Base-by-base conservation (phyloP, 1,284 basidiomycete genomes). In the Apiotrichum gracile region DNA sequence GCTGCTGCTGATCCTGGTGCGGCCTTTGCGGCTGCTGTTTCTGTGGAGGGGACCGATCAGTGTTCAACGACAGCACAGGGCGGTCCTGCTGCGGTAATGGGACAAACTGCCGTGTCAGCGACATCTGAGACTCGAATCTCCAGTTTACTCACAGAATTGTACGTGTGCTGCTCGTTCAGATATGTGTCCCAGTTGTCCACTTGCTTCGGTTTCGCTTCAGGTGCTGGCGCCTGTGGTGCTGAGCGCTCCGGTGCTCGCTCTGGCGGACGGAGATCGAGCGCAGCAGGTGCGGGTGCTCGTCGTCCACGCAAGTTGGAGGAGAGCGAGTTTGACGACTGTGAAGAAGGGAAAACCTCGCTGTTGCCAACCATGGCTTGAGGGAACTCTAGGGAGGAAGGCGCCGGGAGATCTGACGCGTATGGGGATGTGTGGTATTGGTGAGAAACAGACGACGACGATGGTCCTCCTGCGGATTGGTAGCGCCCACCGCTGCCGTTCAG, bases 221-320 rank as follows among this genome's bases (percentile, higher is more conserved):
- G 43, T 29, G 4, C 29, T 27, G 10, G 29, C 29, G 9, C 12
- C 31, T 10, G 10, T 14, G 10, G 31, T 14, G 31, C 10, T 10
- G 31, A 14, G 31, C 19, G n/a, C n/a, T 24, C 29, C 8, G 22
- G 29, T 6, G 43, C n/a, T 22, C 43, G 43, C 27, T 45, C 43
- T 8, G 43, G 44, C 3, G 68, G 64, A 42, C 67, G 65, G 10
- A 70, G 60, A 48, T 68, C 63, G 24, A 70, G 51, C 9, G 67
- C 67, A n/a, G 67, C 65, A 6, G 68, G 68, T 10, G 67, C 68
- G 7, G 68, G 67, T 10, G 68, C 68, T 35, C 67, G 58, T 12
- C 57, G 58, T 12, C 68, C 66, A 22, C 60, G 45, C 41, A 62
- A n/a, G 13, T 51, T 61, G 12, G 60, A 61, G n/a, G 52, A 24